phyloP scores from a whole-genome alignment of 768 basidiomycete species.

The Vararia minispora region DNA sequence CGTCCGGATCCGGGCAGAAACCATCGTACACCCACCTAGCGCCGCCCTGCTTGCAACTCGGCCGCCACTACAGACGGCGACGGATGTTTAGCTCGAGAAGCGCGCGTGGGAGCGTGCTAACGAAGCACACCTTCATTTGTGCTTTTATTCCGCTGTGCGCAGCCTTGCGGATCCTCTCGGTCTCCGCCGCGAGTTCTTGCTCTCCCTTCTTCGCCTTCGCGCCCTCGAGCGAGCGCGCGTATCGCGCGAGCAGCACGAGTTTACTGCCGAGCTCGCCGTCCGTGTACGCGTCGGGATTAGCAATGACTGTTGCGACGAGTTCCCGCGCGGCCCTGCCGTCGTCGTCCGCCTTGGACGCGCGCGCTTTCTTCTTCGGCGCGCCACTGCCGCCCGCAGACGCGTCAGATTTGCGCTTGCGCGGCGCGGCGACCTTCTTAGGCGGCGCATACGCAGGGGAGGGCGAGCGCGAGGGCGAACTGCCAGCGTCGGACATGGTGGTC shows the following conservation, averaged over 20 bases:
- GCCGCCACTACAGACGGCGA: constrained; percentile 33
- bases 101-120: background rate
- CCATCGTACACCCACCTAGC: constrained; percentile 45
- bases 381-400: constrained; percentile 14
- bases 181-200: constrained; percentile 29
- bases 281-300: constrained; percentile 23
- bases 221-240: constrained; percentile 23
- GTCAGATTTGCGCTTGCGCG: constrained; percentile 28
- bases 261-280: constrained; percentile 22
- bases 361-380: constrained; percentile 21
- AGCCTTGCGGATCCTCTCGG: constrained; percentile 33
- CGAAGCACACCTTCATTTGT: constrained; percentile 31
- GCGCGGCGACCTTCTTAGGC: no score
- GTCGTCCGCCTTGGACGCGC: constrained; percentile 11
- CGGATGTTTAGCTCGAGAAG: background rate
- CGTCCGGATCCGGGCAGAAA: constrained; percentile 33
- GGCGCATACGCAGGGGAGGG: no score
- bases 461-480: no score
- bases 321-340: constrained; percentile 26
- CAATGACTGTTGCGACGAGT: constrained; percentile 28
- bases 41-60: constrained; percentile 32
- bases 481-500: no score
- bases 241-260: constrained; percentile 22
- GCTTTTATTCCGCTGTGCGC: constrained; percentile 39
- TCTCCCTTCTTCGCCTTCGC: constrained; percentile 19